Evolutionary conservation across 2,329 filamentous ascomycete species (phyloP), one percentile per base, ranked within the genome.

Genomic region (Drechslerella stenobrocha): DNA sequence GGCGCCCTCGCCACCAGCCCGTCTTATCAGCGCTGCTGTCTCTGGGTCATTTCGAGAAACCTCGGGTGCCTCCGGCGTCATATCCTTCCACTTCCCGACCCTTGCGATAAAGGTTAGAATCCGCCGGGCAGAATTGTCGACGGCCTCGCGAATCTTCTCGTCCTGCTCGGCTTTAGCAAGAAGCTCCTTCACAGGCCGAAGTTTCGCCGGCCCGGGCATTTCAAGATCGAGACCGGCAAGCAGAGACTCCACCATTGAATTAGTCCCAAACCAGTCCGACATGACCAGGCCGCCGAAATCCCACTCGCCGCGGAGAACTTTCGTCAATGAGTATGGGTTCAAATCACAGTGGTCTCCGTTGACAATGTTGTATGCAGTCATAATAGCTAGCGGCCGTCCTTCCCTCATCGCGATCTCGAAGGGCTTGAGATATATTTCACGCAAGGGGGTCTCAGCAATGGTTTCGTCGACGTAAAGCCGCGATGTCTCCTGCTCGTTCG

Each of bases 361-460:
- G 71, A 87, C 76, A 26, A 85, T 77, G 71, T 87, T 87, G 73
- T 87, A 88, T 1, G 84, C 84, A 2, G 82, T 82, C 85, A 88
- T 88, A 44, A 87, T 75, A 3, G 84, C 84, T 52, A 84, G 84
- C 86, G 1, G 85, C 84, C 57, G 86, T 84, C 11, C 85, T 83
- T 70, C 88, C 84, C 44, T 85, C 63, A 89, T 78, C 0, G 85
- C 85, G 73, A 89, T 87, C 76, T 89, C 86, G 70, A 89, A 89
- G 0, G 87, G 87, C 45, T 84, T 83, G n/a, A 89, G 81, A 70
- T 89, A 89, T 0, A 89, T 78, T 73, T 89, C 87, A 24, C 86
- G 80, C 24, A 89, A 76, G 1, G 85, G 80, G 32, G 86, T 79
- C 71, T 89, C 85, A 24, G 82, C 80, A 46, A 89, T 79, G 24